phyloP scores from a whole-genome alignment of 257 asterid genomes.

The Plantago major region DNA sequence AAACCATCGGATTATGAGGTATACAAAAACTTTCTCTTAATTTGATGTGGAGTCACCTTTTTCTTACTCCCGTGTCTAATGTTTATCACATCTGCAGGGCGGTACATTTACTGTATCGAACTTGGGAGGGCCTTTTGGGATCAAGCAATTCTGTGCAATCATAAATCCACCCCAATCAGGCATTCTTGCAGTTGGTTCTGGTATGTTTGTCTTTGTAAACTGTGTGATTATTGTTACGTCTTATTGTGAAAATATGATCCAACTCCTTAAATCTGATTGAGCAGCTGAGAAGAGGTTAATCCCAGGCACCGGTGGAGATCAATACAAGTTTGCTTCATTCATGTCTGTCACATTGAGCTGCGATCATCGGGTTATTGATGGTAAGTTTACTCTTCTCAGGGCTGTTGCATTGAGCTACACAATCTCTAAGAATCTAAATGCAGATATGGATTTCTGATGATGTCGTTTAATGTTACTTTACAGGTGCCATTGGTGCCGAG shows the following conservation, averaged over 20 bases:
- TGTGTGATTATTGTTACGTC: background rate
- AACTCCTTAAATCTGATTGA: constrained; percentile 17
- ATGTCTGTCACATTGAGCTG: constrained; percentile 92
- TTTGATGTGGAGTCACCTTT: background rate
- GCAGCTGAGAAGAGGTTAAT: constrained; percentile 91
- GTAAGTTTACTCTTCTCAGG: constrained; percentile 33
- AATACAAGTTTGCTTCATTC: constrained; percentile 51
- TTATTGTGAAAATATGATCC: background rate
- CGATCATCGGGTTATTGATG: constrained; percentile 97
- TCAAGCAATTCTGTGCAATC: constrained; percentile 96
- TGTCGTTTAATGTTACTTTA: constrained; percentile 19
- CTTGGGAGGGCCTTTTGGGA: constrained; percentile 96
- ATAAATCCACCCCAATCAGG: constrained; percentile 96
- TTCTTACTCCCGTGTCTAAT: background rate
- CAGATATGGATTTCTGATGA: constrained; percentile 15
- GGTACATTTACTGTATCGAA: constrained; percentile 93
- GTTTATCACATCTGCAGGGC: constrained; percentile 43
- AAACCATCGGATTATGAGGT: constrained; percentile 98
- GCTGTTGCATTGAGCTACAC: background rate
- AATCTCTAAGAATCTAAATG: background rate
- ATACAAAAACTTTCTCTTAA: background rate
- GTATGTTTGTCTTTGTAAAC: constrained; percentile 33
- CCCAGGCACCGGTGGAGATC: constrained; percentile 71
- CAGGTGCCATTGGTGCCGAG: constrained; percentile 98
- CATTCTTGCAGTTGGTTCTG: constrained; percentile 92